Percentiles rank a stretch among this genome's conserved stretches.
These are phyloP conservation scores for Tricholoma sp. DNA, from an alignment of 768 basidiomycete genomes.

Conservation along the genomic window DNA sequence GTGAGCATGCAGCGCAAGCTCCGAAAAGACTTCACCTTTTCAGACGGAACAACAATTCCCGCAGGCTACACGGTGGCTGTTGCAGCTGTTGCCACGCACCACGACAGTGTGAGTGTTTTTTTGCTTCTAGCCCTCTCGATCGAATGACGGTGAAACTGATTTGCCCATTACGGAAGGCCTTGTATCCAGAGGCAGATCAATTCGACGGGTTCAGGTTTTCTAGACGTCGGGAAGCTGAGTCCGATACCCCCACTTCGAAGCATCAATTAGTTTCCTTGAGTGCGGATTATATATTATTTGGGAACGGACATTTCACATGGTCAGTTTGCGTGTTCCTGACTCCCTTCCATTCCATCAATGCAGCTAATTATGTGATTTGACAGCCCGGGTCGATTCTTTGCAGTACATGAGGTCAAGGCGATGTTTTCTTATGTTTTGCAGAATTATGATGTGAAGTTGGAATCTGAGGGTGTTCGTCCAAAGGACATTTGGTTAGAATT, in stretches of 20 bases:
- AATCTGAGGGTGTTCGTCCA: conserved; percentile 21
- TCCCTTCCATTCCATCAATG: background rate
- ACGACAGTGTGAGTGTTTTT: conserved; percentile 1
- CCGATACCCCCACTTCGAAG: conserved; percentile 19
- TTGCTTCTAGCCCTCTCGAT: too few relatives aligned
- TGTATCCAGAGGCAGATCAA: conserved; percentile 20
- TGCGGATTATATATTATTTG: conserved; percentile 28
- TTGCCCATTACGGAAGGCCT: background rate
- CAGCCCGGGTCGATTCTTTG: conserved; percentile 40
- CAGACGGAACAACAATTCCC: conserved; percentile 38
- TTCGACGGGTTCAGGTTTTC: conserved; percentile 42
- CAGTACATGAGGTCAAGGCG: conserved; percentile 35
- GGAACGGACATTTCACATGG: conserved; percentile 30
- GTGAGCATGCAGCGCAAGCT: conserved; percentile 24
- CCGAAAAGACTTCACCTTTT: conserved; percentile 36
- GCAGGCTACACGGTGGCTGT: conserved; percentile 29
- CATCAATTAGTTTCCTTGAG: conserved; percentile 22
- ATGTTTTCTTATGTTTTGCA: conserved; percentile 39
- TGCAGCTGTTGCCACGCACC: conserved; percentile 26
- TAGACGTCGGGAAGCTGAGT: conserved; percentile 8
- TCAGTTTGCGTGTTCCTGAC: too few relatives aligned
- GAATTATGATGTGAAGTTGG: conserved; percentile 36
- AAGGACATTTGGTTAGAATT: conserved; percentile 23
- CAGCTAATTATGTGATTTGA: background rate
- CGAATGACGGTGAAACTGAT: conserved; percentile 8